A percentile compares a stretch with the other conserved stretches of the same genome.
phyloP scores from a whole-genome alignment of 75 land plant species.

The Azolla pinnata region DNA sequence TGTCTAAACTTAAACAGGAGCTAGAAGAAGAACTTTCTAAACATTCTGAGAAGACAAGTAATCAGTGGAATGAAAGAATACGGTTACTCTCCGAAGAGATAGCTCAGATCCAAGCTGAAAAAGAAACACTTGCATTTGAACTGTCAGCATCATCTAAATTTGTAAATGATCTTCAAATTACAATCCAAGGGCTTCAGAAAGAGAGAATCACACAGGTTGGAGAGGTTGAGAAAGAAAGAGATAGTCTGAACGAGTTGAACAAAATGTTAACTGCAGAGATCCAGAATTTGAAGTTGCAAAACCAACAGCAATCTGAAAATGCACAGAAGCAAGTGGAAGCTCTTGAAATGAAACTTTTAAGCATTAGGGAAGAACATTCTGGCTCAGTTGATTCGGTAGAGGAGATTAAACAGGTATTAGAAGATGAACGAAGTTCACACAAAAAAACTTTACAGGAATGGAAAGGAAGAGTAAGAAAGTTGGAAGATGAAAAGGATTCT shows the following conservation, averaged over 20 bases:
- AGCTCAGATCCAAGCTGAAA: not conserved
- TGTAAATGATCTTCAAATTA: not conserved
- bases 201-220: not conserved
- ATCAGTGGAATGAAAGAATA: constrained; percentile 1
- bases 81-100: not conserved
- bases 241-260: not conserved
- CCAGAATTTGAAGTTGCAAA: not conserved
- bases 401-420: not conserved
- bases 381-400: not conserved
- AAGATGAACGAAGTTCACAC: not conserved
- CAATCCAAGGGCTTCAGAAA: not conserved
- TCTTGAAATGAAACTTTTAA: not conserved
- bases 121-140: not conserved
- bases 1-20: constrained; percentile 1
- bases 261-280: not conserved
- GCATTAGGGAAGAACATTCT: not conserved
- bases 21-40: not conserved
- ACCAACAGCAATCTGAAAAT: constrained; percentile 2
- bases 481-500: not conserved
- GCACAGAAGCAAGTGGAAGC: constrained; percentile 4
- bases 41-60: not conserved
- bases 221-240: not conserved
- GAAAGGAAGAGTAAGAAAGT: not conserved
- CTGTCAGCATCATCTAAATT: not conserved
- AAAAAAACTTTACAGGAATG: not conserved